Base-by-base conservation (phyloP, 1,284 basidiomycete species). In the Heterobasidion irregulare region DNA sequence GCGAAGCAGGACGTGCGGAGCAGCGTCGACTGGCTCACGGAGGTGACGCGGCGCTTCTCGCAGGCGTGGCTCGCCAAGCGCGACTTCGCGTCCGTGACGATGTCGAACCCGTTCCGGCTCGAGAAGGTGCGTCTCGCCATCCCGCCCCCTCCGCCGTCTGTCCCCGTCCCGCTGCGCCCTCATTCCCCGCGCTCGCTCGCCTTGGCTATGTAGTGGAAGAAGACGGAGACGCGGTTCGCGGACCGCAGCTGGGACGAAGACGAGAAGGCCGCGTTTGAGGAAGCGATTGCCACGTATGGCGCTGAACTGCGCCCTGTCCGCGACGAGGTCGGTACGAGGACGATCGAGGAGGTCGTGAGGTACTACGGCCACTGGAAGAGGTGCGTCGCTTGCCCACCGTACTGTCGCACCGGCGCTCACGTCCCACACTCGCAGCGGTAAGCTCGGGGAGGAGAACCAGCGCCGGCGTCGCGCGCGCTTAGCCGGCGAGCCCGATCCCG, bases 361-460 rank as follows among this genome's bases (percentile, higher is more conserved):
- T 91, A 84, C 70, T 93, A 92, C 63, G 88, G 85, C 7, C 81
- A 80, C 53, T 94, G 92, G 92, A 94, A 94, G 75, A 89, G 81
- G 88, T 89, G 63, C 41, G 72, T n/a, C 26, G 26, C 38, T 52
- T 54, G 56, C 18, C 38, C 2, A 6, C 13, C 33, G 5, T 10
- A 6, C 33, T 6, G 12, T 2, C 26, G 2, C 33, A 8, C 48
- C 16, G 1, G 48, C 32, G 48, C 34, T 50, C 2, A 35, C 8
- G 6, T 4, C 18, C 26, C 26, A 5, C 26, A 0, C 26, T 26
- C 26, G 26, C 63, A 89, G 86, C 61, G 69, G 71, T 52, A 84
- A 79, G 63, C 74, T 90, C 26, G 76, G 79, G 44, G 84, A 88
- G 66, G 84, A 86, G 65, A 82, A 87, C 65, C 67, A 70, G 48